Evolutionary conservation across 2,329 filamentous ascomycete species (phyloP), one percentile per base, ranked within the genome.

Genomic region (Phialophora verrucosa): DNA sequence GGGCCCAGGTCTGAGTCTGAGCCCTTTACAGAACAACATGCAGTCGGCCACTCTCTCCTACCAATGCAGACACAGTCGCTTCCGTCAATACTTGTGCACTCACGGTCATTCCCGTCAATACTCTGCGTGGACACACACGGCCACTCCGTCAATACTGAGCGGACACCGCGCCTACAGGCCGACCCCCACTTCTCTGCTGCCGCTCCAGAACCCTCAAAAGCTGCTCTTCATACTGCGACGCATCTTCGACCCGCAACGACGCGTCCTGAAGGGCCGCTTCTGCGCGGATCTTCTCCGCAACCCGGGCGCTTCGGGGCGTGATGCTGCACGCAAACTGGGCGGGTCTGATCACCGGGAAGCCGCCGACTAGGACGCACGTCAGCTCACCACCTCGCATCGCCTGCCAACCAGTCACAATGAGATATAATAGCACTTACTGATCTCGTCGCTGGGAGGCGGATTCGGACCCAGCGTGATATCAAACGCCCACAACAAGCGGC

Each of bases 401-500:
- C 1, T 29, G 27, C 7, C 29, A 5, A 31, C 6, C 5, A 2
- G 31, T 31, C 31, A 31, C 7, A 31, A 31, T 31, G 31, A 31
- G 31, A 31, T 10, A 31, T 2, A 0, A 1, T 31, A 10, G 31
- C 31, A 31, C 64, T 60, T 63, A 66, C 64, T 31, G 50, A 53
- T 44, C 12, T 44, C 60, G 59, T 56, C 23, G 25, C 59, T 50
- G n/a, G 64, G 64, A 35, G 47, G 47, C 11, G 61, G 56, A 17
- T 63, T 35, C 17, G 54, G 17, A 3, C 57, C 57, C 59, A 23
- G 38, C 31, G 32, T 29, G 35, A 68, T 65, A 25, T 75, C 57
- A 51, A 71, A 76, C 2, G 63, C 73, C 60, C 85, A 79, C 64
- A 87, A 83, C 80, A 87, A 84, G 32, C 85, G 76, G 1, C 83